These are phyloP conservation scores for Magnaporthales sp. DNA, from an alignment of 2,329 filamentous ascomycete genomes.

Conservation along the genomic window DNA sequence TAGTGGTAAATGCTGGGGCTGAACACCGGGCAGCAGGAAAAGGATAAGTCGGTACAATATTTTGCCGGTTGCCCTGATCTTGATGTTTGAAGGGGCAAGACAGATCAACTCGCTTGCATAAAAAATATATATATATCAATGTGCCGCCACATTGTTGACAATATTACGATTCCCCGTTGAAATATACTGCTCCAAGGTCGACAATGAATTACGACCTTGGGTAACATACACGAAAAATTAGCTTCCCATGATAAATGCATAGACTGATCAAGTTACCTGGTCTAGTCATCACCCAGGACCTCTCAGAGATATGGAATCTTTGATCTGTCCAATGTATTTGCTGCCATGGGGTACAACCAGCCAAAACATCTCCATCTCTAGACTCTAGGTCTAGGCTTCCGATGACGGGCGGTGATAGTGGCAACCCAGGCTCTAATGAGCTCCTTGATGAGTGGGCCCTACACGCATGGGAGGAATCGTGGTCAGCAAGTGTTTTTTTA, in stretches of 20 bases:
- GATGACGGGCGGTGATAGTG: too few relatives aligned
- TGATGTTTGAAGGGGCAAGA: neutral
- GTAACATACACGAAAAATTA: neutral
- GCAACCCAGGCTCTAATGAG: neutral
- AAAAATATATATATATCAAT: neutral
- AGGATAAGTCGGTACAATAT: neutral
- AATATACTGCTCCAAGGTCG: neutral
- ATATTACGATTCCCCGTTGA: neutral
- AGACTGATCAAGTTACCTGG: neutral
- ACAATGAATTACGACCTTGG: neutral
- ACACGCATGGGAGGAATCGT: neutral
- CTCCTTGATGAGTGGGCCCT: neutral
- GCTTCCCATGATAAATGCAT: neutral
- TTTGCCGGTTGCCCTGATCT: neutral
- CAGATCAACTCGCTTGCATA: neutral
- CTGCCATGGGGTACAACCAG: neutral
- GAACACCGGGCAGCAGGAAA: neutral
- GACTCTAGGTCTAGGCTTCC: too few relatives aligned
- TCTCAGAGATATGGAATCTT: neutral
- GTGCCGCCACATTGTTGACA: neutral
- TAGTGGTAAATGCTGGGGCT: too few relatives aligned
- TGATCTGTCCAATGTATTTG: neutral
- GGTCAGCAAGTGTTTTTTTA: neutral
- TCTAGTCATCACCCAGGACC: neutral
- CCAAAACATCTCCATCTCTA: neutral